Evolutionary conservation across 2,329 filamentous ascomycete species (phyloP), one percentile per base, ranked within the genome.

Genomic region (Neofusicoccum laricinum): DNA sequence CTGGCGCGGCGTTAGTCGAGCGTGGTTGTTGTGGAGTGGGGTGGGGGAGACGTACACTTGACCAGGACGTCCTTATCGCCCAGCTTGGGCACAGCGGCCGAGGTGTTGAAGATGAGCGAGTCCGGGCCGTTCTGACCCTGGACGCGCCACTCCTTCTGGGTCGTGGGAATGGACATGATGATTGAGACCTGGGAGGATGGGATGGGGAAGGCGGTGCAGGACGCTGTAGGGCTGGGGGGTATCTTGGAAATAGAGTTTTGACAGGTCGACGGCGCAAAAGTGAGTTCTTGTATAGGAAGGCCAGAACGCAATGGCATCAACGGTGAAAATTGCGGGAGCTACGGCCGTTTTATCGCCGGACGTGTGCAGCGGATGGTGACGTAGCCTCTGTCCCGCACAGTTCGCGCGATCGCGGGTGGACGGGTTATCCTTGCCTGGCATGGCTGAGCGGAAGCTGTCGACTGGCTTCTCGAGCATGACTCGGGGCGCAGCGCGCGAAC

Each of bases 61-160:
- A 93, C 86, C 38, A 93, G 82, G 5, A 92, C 89, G 30, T 93
- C 87, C 66, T 85, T 85, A 63, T 92, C 89, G 51, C 89, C 89
- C 1, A 89, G 72, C 68, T 86, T 77, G 14, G 88, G 87, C 2
- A 91, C 71, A 0, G 82, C 70, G 0, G 77, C 81, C 43, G 78
- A 76, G 53, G 82, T 79, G 58, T 86, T 81, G 65, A 82, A 77
- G 69, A 85, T 84, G 69, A 92, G 80, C 46, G 80, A 80, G 51
- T 90, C 85, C 70, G 91, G 89, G 69, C 81, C 85, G 59, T 80
- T 82, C 45, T 81, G 78, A 68, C 81, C 81, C 38, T 58, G 15
- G 48, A 90, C 73, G 36, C 74, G 79, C 88, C 88, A 90, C 73
- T 83, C 79, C 70, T 83, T 84, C 68, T 77, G 80, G n/a, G 79